A percentile compares a stretch with the other conserved stretches of the same genome.
phyloP scores from a whole-genome alignment of 192 early-diverging fungal species.

The Backusella circina region DNA sequence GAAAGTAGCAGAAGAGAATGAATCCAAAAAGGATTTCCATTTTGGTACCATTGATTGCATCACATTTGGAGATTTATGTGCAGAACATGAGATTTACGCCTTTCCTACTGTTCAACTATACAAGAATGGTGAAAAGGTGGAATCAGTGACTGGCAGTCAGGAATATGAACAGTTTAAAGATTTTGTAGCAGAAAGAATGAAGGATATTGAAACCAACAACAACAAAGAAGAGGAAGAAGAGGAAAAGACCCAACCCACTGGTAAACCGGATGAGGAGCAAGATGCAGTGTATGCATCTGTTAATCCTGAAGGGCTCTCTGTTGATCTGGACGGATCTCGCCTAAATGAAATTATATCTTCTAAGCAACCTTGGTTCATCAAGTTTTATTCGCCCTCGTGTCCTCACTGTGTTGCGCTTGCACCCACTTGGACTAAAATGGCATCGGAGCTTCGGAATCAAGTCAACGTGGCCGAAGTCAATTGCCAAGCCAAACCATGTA shows the following conservation, averaged over 20 bases:
- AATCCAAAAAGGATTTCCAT: constrained; percentile 41
- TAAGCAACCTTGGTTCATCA: constrained; percentile 62
- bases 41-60: constrained; percentile 72
- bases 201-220: neutral
- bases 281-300: neutral
- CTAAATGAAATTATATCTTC: neutral
- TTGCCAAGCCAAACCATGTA: constrained; percentile 65
- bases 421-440: constrained; percentile 76
- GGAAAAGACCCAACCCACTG: neutral
- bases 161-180: constrained; percentile 4
- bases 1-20: constrained; percentile 36
- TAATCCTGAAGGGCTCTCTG: constrained; percentile 11
- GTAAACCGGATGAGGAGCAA: neutral
- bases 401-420: constrained; percentile 79
- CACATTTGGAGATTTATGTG: constrained; percentile 58
- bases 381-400: constrained; percentile 91
- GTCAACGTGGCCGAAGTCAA: constrained; percentile 86
- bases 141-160: neutral
- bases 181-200: constrained; percentile 8
- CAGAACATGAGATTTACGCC: constrained; percentile 48
- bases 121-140: constrained; percentile 15
- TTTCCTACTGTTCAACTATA: constrained; percentile 67
- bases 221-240: neutral
- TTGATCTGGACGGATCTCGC: neutral
- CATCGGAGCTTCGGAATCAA: constrained; percentile 52